phyloP scores from a whole-genome alignment of 257 asterid genomes.

The Solanum lignicaule region DNA sequence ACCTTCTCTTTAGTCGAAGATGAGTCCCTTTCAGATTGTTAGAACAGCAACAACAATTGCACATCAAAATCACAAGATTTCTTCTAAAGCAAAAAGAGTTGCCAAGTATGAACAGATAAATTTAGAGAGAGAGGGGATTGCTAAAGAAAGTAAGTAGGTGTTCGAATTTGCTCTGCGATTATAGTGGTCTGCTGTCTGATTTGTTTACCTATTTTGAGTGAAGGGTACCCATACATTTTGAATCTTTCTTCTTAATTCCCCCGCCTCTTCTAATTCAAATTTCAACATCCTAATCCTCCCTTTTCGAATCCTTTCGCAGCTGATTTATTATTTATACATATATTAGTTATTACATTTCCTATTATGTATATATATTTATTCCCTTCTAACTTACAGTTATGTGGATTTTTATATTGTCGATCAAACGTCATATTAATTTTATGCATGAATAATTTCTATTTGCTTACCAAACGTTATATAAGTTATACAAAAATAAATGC shows the following conservation, averaged over 20 bases:
- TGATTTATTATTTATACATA: too few relatives aligned
- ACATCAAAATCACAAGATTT: background rate
- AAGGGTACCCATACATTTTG: background rate
- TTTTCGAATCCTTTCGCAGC: too few relatives aligned
- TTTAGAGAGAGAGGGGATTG: background rate
- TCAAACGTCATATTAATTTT: too few relatives aligned
- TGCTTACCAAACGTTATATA: too few relatives aligned
- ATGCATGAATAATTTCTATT: too few relatives aligned
- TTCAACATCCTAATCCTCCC: background rate
- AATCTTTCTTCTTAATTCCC: background rate
- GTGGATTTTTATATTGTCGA: too few relatives aligned
- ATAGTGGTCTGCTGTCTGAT: background rate
- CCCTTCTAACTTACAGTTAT: too few relatives aligned
- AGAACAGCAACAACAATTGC: background rate
- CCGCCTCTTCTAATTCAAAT: background rate
- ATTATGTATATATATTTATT: too few relatives aligned
- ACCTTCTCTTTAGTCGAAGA: background rate
- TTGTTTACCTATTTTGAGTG: background rate
- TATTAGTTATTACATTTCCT: too few relatives aligned
- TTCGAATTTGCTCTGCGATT: background rate
- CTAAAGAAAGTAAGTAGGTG: background rate
- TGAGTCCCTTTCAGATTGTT: background rate
- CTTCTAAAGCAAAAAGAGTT: background rate
- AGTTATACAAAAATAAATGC: background rate
- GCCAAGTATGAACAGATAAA: background rate